Percentiles rank a stretch among this genome's conserved stretches.
phyloP scores from a whole-genome alignment of 148 eudicot species.

The Rhododendron ovatum region DNA sequence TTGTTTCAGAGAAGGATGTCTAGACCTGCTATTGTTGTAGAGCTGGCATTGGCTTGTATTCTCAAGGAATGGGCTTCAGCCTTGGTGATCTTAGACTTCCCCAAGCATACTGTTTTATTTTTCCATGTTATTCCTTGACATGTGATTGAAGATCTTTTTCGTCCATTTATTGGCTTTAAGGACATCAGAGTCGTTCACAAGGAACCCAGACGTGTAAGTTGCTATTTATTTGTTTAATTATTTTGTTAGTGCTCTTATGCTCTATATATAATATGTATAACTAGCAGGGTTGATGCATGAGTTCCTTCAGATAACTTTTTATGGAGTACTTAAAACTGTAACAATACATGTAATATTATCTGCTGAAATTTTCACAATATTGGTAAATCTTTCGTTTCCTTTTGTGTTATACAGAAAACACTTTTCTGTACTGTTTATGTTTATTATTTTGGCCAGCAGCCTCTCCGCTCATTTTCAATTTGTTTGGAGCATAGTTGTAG shows the following conservation, averaged over 20 bases:
- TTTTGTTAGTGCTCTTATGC: neutral
- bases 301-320: neutral
- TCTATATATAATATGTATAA: neutral
- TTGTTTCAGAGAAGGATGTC: neutral
- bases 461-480: neutral
- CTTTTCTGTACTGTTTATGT: neutral
- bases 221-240: neutral
- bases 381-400: neutral
- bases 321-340: neutral
- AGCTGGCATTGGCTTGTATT: conserved; percentile 5
- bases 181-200: conserved; percentile 91
- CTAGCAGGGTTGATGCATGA: conserved; percentile 3
- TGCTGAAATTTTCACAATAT: neutral
- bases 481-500: neutral
- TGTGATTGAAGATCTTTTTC: conserved; percentile 69
- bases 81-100: neutral
- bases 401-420: neutral
- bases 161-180: conserved; percentile 91
- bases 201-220: conserved; percentile 91
- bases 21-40: neutral
- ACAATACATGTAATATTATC: neutral
- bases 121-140: conserved; percentile 48
- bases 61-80: neutral
- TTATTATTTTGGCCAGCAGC: neutral
- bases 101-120: neutral